Percentiles rank a stretch among this genome's conserved stretches.
Conservation (phyloP, 331 rosid genomes). For the Spiraea crenata region DNA sequence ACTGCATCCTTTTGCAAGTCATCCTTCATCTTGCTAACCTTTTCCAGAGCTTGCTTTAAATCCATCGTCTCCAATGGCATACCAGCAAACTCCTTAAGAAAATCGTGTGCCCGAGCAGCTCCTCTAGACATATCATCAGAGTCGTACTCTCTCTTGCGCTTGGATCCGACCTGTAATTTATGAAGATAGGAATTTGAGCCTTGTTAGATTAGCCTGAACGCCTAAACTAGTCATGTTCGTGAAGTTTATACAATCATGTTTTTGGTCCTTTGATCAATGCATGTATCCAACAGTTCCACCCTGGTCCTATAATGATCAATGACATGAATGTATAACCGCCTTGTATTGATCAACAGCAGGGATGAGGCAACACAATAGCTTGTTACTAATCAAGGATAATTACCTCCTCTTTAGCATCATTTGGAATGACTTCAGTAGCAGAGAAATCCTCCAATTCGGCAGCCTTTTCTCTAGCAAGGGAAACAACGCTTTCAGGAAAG, state of each 20-base stretch:
- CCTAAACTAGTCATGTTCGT: background rate
- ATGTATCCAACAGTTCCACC: background rate
- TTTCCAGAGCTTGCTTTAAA: constrained; percentile 52
- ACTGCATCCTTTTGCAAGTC: constrained; percentile 69
- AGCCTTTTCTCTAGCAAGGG: constrained; percentile 94
- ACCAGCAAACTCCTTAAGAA: constrained; percentile 63
- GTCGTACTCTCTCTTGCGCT: constrained; percentile 72
- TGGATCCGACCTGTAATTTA: constrained; percentile 53
- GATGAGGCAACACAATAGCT: constrained; percentile 2
- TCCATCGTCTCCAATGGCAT: constrained; percentile 79
- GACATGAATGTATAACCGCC: background rate
- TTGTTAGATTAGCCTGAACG: no score
- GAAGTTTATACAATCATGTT: background rate
- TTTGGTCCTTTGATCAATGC: background rate
- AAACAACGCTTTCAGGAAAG: constrained; percentile 84
- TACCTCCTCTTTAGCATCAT: constrained; percentile 55
- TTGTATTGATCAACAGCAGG: background rate
- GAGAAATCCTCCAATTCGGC: constrained; percentile 95
- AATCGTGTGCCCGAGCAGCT: constrained; percentile 62
- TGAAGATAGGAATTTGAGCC: no score
- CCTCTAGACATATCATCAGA: constrained; percentile 65
- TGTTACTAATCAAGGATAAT: constrained; percentile 2
- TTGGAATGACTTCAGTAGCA: constrained; percentile 42
- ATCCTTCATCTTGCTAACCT: constrained; percentile 56
- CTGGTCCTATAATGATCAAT: background rate